Evolutionary conservation across 2,329 filamentous ascomycete genomes (phyloP).

Genomic region (Waltergamsia citrina): DNA sequence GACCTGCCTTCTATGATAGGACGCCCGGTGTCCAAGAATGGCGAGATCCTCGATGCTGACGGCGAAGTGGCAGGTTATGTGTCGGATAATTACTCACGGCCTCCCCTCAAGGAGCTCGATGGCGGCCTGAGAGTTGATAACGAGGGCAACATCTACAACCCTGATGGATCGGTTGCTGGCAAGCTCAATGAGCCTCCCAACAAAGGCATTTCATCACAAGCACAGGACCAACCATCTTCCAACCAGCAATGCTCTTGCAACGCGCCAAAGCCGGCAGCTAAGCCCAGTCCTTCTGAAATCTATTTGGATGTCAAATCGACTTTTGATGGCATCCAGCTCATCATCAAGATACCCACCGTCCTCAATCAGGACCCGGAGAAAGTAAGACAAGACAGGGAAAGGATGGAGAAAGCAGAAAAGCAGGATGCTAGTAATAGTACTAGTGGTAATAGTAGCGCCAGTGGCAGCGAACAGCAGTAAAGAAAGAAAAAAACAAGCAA

Average conservation of each 20-base stretch:
- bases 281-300: conserved; percentile 40
- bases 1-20: conserved; percentile 47
- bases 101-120: conserved; percentile 38
- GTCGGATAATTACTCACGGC: conserved; percentile 34
- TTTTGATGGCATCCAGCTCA: conserved; percentile 46
- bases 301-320: conserved; percentile 49
- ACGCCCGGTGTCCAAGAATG: conserved; percentile 30
- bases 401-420: not conserved
- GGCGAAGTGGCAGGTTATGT: conserved; percentile 74
- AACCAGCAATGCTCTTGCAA: not conserved
- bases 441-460: not conserved
- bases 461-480: too few species aligned
- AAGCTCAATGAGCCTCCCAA: conserved; percentile 42
- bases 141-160: conserved; percentile 47
- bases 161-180: conserved; percentile 48
- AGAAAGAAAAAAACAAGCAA: not conserved
- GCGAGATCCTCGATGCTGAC: conserved; percentile 60
- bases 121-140: conserved; percentile 45
- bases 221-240: not conserved
- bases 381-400: not conserved
- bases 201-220: not conserved
- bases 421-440: not conserved
- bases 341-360: conserved; percentile 47
- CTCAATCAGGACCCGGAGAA: conserved; percentile 26
- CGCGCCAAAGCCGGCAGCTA: conserved; percentile 15